Base-by-base conservation (phyloP, 257 asterid genomes). In the Pogostemon cablin region DNA sequence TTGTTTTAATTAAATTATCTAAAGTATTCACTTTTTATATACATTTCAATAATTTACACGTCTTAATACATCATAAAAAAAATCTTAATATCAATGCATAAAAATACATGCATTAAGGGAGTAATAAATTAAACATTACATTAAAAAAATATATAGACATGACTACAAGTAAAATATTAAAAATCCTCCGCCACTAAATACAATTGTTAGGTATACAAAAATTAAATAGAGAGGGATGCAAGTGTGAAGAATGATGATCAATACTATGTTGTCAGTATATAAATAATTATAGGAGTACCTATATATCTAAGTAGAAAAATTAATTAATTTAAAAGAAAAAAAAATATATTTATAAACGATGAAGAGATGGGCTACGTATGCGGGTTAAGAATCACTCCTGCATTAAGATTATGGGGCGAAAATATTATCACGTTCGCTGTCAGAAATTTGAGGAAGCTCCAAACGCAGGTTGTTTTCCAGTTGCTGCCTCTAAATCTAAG, bases 381-480 rank as follows among this genome's bases (percentile, higher is more conserved):
- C 44, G 38, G 64, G 73, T 61, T 78, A 57, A 66, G 74, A 57
- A 58, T 75, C 81, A 83, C 72, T 60, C 34, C 49, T 83, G 73
- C 46, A 47, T 46, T 58, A 48, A 66, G 47, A 71, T 62, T 82
- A 58, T 67, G 67, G 49, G 75, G 57, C 59, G 67, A 61, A 63
- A 62, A 79, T 78, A 75, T 78, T 73, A 80, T 81, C 84, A 82
- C 74, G 72, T 81, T 88, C 67, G 7, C 44, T 86, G 87, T 84
- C 91, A 81, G 81, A 62, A 52, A 70, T 68, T 59, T 3, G 7
- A 75, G n/a, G 61, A 74, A 38, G 6, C 78, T 79, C 93, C 96
- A 87, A 89, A 77, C 37, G 69, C 71, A 78, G 85, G 87, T 85
- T 63, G 75, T 81, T 85, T 83, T 86, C 90, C 62, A 57, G 37